A percentile compares a stretch with the other conserved stretches of the same genome.
Evolutionary conservation across 495 filamentous ascomycete species (phyloP).

Genomic region (Chaetomium fimeti): DNA sequence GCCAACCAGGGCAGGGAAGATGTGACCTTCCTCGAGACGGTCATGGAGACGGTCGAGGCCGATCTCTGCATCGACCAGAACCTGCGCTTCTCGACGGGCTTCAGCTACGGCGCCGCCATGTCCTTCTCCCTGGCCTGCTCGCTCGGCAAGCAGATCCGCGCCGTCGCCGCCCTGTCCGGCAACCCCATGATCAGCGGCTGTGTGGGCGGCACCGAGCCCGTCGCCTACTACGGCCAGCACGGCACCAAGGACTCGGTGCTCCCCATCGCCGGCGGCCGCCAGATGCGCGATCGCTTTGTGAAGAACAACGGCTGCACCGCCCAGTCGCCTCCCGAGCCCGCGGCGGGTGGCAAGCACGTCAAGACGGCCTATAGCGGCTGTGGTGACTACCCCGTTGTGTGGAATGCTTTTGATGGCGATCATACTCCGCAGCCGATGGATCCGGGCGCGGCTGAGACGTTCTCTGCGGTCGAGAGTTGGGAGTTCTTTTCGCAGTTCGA

Average conservation of each 20-base stretch:
- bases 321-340: constrained; percentile 12
- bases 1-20: constrained; percentile 46
- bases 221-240: constrained; percentile 49
- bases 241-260: constrained; percentile 43
- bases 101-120: constrained; percentile 50
- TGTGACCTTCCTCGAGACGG: constrained; percentile 39
- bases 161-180: constrained; percentile 44
- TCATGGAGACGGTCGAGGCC: constrained; percentile 36
- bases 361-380: constrained; percentile 38
- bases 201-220: constrained; percentile 37
- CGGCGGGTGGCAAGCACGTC: constrained; percentile 6
- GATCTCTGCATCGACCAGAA: constrained; percentile 47
- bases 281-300: constrained; percentile 42
- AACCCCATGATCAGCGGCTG: constrained; percentile 43
- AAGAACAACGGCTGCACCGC: constrained; percentile 41
- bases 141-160: constrained; percentile 40
- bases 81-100: constrained; percentile 46
- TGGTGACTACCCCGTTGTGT: constrained; percentile 33
- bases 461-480: constrained; percentile 30
- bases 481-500: constrained; percentile 25
- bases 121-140: constrained; percentile 48
- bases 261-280: constrained; percentile 36
- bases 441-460: constrained; percentile 26
- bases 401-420: constrained; percentile 30
- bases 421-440: constrained; percentile 30